These are phyloP conservation scores for Penicillium sp. DNA, from an alignment of 2,329 filamentous ascomycete species.

Conservation along the genomic window DNA sequence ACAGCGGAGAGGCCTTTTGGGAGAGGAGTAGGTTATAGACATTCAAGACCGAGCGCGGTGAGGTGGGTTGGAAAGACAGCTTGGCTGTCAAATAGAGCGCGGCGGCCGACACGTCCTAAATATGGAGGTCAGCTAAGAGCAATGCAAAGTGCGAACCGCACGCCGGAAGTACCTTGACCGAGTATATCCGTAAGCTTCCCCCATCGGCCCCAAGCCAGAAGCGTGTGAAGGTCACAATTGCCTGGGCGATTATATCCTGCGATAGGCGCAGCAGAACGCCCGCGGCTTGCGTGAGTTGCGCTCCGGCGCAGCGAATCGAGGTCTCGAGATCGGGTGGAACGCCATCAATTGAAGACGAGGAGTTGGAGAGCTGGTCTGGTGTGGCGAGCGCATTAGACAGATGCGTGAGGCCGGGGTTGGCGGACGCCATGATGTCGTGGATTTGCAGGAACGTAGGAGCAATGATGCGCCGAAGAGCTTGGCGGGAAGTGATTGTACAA, in stretches of 20 bases:
- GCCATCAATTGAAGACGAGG: slow-evolving; percentile 45
- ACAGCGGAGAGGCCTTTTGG: slow-evolving; percentile 53
- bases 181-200: slow-evolving; percentile 44
- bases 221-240: slow-evolving; percentile 75
- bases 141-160: not conserved
- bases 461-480: too few species aligned
- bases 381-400: slow-evolving; percentile 48
- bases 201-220: slow-evolving; percentile 65
- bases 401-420: slow-evolving; percentile 30
- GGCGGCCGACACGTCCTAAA: slow-evolving; percentile 77
- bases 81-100: slow-evolving; percentile 79
- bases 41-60: slow-evolving; percentile 76
- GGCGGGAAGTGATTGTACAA: too few species aligned
- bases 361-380: slow-evolving; percentile 44
- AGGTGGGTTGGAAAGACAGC: slow-evolving; percentile 71
- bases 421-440: slow-evolving; percentile 25
- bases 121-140: not conserved
- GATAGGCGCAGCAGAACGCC: slow-evolving; percentile 74
- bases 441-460: slow-evolving; percentile 14
- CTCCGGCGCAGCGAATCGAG: slow-evolving; percentile 46
- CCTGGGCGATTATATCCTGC: slow-evolving; percentile 80
- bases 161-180: slow-evolving; percentile 39
- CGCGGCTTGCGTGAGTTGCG: slow-evolving; percentile 47
- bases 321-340: slow-evolving; percentile 42
- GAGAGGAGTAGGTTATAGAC: slow-evolving; percentile 80